A percentile compares a stretch with the other conserved stretches of the same genome.
Evolutionary conservation across 2,329 filamentous ascomycete genomes (phyloP).

Genomic region (Blastomyces parvus): DNA sequence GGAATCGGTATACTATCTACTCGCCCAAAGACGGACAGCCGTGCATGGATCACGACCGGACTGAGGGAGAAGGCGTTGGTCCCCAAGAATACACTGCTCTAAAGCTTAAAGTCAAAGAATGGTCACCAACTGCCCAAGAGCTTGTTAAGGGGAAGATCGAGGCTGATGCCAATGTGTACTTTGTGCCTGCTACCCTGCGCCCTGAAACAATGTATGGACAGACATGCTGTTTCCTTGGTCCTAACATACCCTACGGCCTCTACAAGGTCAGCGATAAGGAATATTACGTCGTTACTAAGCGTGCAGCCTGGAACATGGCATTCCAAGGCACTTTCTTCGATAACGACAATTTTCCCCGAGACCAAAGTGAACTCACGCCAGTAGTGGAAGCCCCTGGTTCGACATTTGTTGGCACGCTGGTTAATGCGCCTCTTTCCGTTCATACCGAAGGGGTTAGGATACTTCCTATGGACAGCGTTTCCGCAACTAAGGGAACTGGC

Average conservation of each 20-base stretch:
- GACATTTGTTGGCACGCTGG: slow-evolving; percentile 75
- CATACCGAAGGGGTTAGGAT: slow-evolving; percentile 78
- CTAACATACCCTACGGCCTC: slow-evolving; percentile 78
- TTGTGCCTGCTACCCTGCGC: slow-evolving; percentile 82
- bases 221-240: slow-evolving; percentile 89
- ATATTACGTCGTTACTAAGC: slow-evolving; percentile 74
- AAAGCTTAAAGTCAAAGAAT: slow-evolving; percentile 85
- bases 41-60: slow-evolving; percentile 79
- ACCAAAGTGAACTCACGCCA: slow-evolving; percentile 65
- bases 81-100: slow-evolving; percentile 88
- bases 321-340: slow-evolving; percentile 76
- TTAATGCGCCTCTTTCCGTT: slow-evolving; percentile 79
- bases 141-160: slow-evolving; percentile 69
- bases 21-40: slow-evolving; percentile 80
- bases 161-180: slow-evolving; percentile 67
- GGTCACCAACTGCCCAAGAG: slow-evolving; percentile 66
- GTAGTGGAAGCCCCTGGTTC: slow-evolving; percentile 66
- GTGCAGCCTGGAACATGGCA: slow-evolving; percentile 87
- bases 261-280: slow-evolving; percentile 70
- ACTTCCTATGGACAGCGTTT: slow-evolving; percentile 88
- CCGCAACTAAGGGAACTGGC: slow-evolving; percentile 88
- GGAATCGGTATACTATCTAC: slow-evolving; percentile 88
- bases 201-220: slow-evolving; percentile 99
- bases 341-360: slow-evolving; percentile 36
- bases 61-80: slow-evolving; percentile 68